Conservation (phyloP, 2,329 filamentous ascomycete genomes). For the Botrytis pseudocinerea region DNA sequence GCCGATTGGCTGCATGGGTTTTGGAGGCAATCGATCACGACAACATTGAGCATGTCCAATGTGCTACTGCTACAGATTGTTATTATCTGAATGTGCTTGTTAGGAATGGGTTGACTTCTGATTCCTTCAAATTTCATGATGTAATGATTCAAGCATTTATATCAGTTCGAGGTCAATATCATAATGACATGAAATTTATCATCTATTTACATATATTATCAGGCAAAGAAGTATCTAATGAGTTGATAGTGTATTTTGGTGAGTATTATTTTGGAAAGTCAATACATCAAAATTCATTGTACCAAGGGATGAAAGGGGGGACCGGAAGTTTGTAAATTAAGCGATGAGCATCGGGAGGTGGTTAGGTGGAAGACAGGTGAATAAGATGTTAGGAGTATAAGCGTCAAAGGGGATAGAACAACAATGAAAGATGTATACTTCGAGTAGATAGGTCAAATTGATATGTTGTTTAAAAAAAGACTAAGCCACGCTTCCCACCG, state of each 20-base stretch:
- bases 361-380: background rate
- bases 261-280: background rate
- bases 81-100: background rate
- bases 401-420: background rate
- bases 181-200: background rate
- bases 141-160: background rate
- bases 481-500: background rate
- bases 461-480: background rate
- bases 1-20: constrained; percentile 3
- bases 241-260: background rate
- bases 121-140: background rate
- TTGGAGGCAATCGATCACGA: background rate
- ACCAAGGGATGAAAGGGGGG: background rate
- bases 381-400: background rate
- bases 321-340: background rate
- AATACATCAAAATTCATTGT: background rate
- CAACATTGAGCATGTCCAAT: background rate
- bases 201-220: background rate
- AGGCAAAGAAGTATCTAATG: background rate
- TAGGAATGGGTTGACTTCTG: background rate
- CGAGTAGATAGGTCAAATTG: background rate
- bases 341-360: background rate
- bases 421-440: background rate
- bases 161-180: background rate
- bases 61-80: background rate